Percentiles rank a stretch among this genome's conserved stretches.
phyloP scores from a whole-genome alignment of 371 early-diverging fungal genomes.

The Cladochytrium tenue region DNA sequence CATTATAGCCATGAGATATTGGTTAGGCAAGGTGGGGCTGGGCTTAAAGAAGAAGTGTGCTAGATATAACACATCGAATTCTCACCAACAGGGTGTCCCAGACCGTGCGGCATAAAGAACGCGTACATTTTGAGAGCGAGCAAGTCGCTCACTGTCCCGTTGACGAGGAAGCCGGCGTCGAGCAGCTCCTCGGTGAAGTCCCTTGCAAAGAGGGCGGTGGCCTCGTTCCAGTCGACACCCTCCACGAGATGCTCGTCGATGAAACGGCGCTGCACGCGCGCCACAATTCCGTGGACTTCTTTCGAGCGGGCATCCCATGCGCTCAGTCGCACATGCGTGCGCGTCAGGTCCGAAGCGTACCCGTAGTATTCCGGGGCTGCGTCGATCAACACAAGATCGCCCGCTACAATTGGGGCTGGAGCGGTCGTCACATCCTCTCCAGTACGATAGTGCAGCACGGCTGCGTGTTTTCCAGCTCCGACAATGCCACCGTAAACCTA shows the following conservation, averaged over 20 bases:
- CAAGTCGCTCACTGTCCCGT: conserved; percentile 26
- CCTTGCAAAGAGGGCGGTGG: conserved; percentile 5
- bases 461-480: conserved; percentile 77
- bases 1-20: not conserved
- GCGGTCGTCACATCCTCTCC: conserved; percentile 24
- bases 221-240: conserved; percentile 17
- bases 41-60: no score
- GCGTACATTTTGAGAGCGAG: conserved; percentile 14
- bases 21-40: not conserved
- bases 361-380: conserved; percentile 38
- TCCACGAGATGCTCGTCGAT: conserved; percentile 18
- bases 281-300: conserved; percentile 30
- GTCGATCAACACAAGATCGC: conserved; percentile 38
- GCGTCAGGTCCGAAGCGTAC: conserved; percentile 44
- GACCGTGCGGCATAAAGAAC: conserved; percentile 46
- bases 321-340: conserved; percentile 30
- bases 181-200: conserved; percentile 24
- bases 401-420: conserved; percentile 15
- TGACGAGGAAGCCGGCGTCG: conserved; percentile 26
- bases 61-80: no score
- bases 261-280: conserved; percentile 26
- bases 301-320: conserved; percentile 13
- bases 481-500: conserved; percentile 86
- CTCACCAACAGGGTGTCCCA: conserved; percentile 46
- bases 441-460: conserved; percentile 80